Evolutionary conservation across 352 stramenopile species (phyloP).

Genomic region (Achlya hypogyna): DNA sequence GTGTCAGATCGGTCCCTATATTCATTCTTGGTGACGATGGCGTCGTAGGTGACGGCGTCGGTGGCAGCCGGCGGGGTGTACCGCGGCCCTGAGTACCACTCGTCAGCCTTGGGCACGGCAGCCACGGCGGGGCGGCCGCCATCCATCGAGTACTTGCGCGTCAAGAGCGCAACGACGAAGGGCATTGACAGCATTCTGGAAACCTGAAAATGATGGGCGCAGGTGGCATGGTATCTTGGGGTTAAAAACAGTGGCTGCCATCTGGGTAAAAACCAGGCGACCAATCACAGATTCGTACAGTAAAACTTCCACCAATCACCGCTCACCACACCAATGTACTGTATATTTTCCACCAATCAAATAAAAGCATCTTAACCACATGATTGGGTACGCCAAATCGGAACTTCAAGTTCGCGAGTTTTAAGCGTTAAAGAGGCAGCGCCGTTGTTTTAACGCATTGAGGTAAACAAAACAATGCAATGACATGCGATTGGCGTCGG

Average conservation of each 20-base stretch:
- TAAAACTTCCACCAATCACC: background rate
- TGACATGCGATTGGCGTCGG: too few species aligned
- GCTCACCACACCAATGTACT: too few species aligned
- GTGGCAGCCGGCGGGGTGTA: background rate
- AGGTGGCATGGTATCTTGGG: background rate
- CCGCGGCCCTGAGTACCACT: background rate
- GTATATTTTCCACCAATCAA: too few species aligned
- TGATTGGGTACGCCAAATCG: too few species aligned
- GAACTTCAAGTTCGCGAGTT: background rate
- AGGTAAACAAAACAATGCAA: too few species aligned
- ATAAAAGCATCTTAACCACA: too few species aligned
- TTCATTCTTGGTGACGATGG: background rate
- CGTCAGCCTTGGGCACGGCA: background rate
- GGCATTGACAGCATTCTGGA: background rate
- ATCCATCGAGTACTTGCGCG: constrained; percentile 10
- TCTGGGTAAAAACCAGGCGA: background rate
- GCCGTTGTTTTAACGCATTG: too few species aligned
- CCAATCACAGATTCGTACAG: background rate
- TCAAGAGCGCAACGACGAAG: constrained; percentile 1
- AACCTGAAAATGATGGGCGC: background rate
- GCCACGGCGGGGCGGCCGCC: background rate
- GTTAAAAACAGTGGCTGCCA: background rate
- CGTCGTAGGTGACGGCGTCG: background rate
- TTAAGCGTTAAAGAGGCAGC: too few species aligned
- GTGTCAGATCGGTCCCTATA: constrained; percentile 6